Evolutionary conservation across 495 filamentous ascomycete genomes (phyloP), one percentile per base, ranked within the genome.

Genomic region (Platismatia glauca): DNA sequence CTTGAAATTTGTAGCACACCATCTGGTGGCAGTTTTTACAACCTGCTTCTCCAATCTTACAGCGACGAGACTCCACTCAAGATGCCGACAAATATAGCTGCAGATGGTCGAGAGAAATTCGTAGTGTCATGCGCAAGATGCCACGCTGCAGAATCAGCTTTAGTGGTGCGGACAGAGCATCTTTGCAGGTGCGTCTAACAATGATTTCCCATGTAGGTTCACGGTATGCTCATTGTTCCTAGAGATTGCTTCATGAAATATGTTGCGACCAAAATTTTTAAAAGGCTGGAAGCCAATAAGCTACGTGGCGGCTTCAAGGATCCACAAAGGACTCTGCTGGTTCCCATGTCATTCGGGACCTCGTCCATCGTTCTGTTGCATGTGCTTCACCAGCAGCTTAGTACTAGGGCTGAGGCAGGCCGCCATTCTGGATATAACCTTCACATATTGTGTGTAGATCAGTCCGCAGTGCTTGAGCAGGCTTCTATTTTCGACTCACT

Each of bases 301-400:
- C 76, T 67, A 65, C 64, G 73, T 63, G 55, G 66, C 68, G 60
- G 73, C 66, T 66, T 71, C 55, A 67, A 71, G 52, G 68, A 72
- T 50, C 56, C 72, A 38, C 74, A 79, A 59, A 76, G 76, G 56
- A 82, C 78, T 57, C 78, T 95, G 33, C 77, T 96, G 4, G 74
- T 97, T 18, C 89, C 90, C 1, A 68, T 96, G 6, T 96, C 91
- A 2, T 84, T 90, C 64, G 94, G 95, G 0, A 77, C 89, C 4
- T 94, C 88, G 12, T 97, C 93, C 0, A 79, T 85, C n/a, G 79
- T 82, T 11, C 76, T 98, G 29, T 73, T 97, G 35, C 82, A 91
- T 69, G 78, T 97, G 22, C 75, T 97, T 22, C 80, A 88, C 68
- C 69, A 78, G 44, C 89, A 90, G 68, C 72, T 90, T 41, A 74